Evolutionary conservation across 768 basidiomycete genomes (phyloP).

Genomic region (Amanita thiersii): DNA sequence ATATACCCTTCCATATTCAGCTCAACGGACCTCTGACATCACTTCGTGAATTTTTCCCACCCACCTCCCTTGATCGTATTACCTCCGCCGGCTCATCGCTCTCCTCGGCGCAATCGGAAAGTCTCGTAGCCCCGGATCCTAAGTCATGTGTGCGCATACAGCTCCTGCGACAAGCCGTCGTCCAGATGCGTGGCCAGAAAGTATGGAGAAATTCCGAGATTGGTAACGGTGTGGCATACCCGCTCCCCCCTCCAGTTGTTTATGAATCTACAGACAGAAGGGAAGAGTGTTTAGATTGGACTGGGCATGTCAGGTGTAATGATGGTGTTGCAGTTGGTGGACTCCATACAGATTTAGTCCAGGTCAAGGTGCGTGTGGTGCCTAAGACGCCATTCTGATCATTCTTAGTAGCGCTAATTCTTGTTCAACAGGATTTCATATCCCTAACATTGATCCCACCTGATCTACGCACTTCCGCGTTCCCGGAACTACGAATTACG

Average conservation of each 20-base stretch:
- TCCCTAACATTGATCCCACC: conserved; percentile 38
- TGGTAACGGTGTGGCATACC: conserved; percentile 40
- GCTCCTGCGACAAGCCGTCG: conserved; percentile 40
- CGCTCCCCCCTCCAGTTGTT: conserved; percentile 30
- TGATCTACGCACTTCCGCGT: conserved; percentile 23
- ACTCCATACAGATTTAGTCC: conserved; percentile 36
- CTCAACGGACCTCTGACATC: conserved; percentile 38
- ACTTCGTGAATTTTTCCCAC: conserved; percentile 30
- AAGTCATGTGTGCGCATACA: conserved; percentile 34
- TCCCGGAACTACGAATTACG: conserved; percentile 31
- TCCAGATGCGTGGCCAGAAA: conserved; percentile 26
- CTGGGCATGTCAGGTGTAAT: conserved; percentile 38
- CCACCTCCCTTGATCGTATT: not conserved
- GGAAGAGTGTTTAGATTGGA: conserved; percentile 50
- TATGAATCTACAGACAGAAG: conserved; percentile 8
- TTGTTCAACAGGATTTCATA: conserved; percentile 44
- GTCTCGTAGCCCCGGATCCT: conserved; percentile 9
- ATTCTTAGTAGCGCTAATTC: conserved; percentile 4
- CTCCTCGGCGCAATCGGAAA: conserved; percentile 16
- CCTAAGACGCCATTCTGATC: not conserved
- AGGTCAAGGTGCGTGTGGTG: conserved; percentile 27
- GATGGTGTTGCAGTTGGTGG: conserved; percentile 32
- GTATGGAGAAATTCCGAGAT: conserved; percentile 31
- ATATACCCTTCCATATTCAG: conserved; percentile 61
- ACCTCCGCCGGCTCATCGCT: conserved; percentile 6